A percentile compares a stretch with the other conserved stretches of the same genome.
phyloP scores from a whole-genome alignment of 2,329 filamentous ascomycete species.

The Aureobasidium sp. region DNA sequence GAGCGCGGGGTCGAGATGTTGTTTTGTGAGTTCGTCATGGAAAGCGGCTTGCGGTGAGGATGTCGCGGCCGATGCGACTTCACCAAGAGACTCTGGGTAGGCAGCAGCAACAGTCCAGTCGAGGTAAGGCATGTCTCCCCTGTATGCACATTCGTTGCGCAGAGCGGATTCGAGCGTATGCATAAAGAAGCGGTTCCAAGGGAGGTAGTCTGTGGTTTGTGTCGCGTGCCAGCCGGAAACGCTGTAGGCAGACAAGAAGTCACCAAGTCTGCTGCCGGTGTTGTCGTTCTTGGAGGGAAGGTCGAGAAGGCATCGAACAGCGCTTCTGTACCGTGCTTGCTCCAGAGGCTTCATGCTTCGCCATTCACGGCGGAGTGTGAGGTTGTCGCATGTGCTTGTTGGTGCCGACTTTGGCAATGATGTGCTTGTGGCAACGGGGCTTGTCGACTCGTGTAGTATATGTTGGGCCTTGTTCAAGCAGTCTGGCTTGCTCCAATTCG shows the following conservation, averaged over 20 bases:
- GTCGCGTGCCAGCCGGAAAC: constrained; percentile 17
- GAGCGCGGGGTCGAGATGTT: background rate
- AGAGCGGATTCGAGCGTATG: constrained; percentile 19
- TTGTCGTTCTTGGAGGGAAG: constrained; percentile 15
- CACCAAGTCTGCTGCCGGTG: constrained; percentile 18
- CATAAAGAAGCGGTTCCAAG: constrained; percentile 22
- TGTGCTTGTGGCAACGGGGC: background rate
- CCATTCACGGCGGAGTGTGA: constrained; percentile 18
- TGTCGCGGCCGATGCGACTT: constrained; percentile 11
- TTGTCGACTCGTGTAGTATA: background rate
- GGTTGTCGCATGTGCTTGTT: constrained; percentile 5
- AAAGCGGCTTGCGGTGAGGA: constrained; percentile 13
- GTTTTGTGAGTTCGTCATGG: constrained; percentile 14
- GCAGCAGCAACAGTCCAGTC: constrained; percentile 20
- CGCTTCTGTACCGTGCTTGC: constrained; percentile 18
- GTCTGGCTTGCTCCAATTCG: constrained; percentile 1
- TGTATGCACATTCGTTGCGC: constrained; percentile 18
- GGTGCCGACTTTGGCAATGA: constrained; percentile 3
- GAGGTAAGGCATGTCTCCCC: constrained; percentile 19
- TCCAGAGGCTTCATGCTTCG: constrained; percentile 15
- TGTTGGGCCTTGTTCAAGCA: background rate
- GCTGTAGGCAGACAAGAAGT: constrained; percentile 20
- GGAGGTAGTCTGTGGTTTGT: constrained; percentile 18
- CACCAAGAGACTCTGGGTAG: constrained; percentile 17
- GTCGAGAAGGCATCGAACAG: constrained; percentile 19